These are phyloP conservation scores for Penicillium roqueforti DNA, from an alignment of 495 filamentous ascomycete species.

Conservation along the genomic window DNA sequence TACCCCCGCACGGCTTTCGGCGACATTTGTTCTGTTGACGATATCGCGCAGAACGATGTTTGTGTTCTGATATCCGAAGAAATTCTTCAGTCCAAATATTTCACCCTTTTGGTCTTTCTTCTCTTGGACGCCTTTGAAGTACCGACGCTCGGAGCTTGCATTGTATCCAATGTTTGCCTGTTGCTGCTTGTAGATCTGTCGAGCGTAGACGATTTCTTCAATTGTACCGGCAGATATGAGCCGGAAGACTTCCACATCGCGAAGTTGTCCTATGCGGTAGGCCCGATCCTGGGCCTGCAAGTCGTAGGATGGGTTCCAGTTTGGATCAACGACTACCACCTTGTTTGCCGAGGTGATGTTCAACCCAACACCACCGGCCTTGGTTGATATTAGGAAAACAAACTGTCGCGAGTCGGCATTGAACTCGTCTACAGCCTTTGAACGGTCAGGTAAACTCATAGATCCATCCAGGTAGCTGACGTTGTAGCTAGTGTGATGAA, in stretches of 20 bases:
- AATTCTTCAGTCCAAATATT: constrained; percentile 84
- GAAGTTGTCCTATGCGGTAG: constrained; percentile 88
- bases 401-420: constrained; percentile 86
- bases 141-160: constrained; percentile 83
- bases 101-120: constrained; percentile 79
- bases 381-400: constrained; percentile 93
- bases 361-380: constrained; percentile 81
- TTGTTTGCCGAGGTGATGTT: constrained; percentile 99
- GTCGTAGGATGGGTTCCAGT: constrained; percentile 95
- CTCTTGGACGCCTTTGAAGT: constrained; percentile 93
- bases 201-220: constrained; percentile 94
- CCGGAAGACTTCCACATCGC: constrained; percentile 95
- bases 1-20: constrained; percentile 84
- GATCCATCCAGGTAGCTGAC: constrained; percentile 87
- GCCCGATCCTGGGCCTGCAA: constrained; percentile 95
- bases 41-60: constrained; percentile 83
- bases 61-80: constrained; percentile 79
- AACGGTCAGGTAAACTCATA: constrained; percentile 80
- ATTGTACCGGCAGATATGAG: constrained; percentile 91
- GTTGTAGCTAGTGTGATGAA: constrained; percentile 85
- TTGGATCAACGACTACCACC: constrained; percentile 94
- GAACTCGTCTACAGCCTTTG: constrained; percentile 79
- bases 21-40: constrained; percentile 96
- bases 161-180: constrained; percentile 98
- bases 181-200: constrained; percentile 98